These are phyloP conservation scores for Metschnikowia orientalis DNA, from an alignment of 805 yeast genomes.

Conservation along the genomic window DNA sequence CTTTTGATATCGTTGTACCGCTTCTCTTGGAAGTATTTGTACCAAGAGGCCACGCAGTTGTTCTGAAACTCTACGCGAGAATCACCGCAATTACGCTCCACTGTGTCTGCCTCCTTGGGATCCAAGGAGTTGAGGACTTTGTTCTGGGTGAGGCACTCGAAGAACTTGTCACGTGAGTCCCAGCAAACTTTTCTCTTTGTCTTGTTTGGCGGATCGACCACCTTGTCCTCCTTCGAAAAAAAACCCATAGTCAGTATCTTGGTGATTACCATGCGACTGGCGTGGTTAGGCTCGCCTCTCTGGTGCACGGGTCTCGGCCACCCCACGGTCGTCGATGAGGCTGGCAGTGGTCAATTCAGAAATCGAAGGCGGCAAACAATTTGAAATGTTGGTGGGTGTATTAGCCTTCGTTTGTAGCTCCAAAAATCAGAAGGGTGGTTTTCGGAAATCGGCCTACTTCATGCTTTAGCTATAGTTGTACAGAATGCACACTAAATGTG, in stretches of 20 bases:
- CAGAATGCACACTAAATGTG: too few species aligned
- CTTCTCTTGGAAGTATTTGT: constrained; percentile 82
- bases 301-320: constrained; percentile 8
- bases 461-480: too few species aligned
- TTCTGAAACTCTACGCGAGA: constrained; percentile 57
- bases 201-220: constrained; percentile 52
- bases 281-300: neutral
- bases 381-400: too few species aligned
- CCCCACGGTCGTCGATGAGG: too few species aligned
- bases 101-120: constrained; percentile 40
- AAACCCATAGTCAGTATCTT: constrained; percentile 46
- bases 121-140: constrained; percentile 68
- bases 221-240: constrained; percentile 36
- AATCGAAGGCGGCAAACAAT: too few species aligned
- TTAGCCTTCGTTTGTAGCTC: too few species aligned
- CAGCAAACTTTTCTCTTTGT: constrained; percentile 75
- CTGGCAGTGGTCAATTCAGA: too few species aligned
- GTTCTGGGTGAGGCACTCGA: constrained; percentile 67
- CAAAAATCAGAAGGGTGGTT: too few species aligned
- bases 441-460: too few species aligned
- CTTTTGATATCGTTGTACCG: constrained; percentile 72
- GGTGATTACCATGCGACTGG: neutral
- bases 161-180: constrained; percentile 80
- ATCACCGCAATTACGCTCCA: constrained; percentile 53
- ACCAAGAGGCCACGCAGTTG: constrained; percentile 88